These are phyloP conservation scores for Populus hybrid DNA, from an alignment of 441 rosid species.

Conservation along the genomic window DNA sequence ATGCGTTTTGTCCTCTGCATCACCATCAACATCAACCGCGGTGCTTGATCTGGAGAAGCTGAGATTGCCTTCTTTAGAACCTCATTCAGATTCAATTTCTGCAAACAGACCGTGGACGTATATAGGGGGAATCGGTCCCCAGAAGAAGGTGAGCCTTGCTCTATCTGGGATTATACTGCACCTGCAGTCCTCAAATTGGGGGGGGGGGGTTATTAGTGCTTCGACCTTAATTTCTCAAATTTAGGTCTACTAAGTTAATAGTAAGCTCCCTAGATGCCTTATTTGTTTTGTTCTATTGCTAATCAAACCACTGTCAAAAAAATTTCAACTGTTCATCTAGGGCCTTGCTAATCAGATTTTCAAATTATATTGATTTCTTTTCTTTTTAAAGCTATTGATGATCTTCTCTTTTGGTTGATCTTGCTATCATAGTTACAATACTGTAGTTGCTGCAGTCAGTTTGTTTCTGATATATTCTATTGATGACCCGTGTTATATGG, in stretches of 20 bases:
- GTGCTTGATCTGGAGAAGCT: conserved; percentile 74
- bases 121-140: conserved; percentile 44
- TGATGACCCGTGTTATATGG: background rate
- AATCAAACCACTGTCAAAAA: background rate
- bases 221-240: background rate
- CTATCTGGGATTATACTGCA: background rate
- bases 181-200: background rate
- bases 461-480: background rate
- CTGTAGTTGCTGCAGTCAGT: background rate
- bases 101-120: conserved; percentile 62
- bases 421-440: background rate
- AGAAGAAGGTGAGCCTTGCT: conserved; percentile 52
- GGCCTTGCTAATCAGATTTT: background rate
- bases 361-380: background rate
- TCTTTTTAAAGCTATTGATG: background rate
- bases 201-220: background rate
- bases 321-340: background rate
- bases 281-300: background rate
- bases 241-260: background rate
- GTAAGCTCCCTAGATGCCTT: background rate
- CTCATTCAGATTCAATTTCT: conserved; percentile 45
- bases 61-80: conserved; percentile 66
- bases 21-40: conserved; percentile 45
- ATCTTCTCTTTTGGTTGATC: background rate
- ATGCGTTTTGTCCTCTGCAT: conserved; percentile 65